Conservation (phyloP, 805 yeast genomes). For the Pichia manshurica region DNA sequence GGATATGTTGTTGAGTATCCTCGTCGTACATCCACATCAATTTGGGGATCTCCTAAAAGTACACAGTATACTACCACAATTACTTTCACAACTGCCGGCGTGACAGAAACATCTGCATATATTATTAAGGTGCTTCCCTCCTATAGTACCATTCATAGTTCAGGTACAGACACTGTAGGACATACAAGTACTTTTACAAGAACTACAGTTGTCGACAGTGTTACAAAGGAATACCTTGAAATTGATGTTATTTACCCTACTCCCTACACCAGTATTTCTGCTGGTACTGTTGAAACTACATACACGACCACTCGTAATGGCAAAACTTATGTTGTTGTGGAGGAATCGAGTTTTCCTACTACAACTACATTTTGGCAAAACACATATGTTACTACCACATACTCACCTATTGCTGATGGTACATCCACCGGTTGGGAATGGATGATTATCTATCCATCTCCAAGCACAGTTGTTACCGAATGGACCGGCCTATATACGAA, state of each 20-base stretch:
- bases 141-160: not conserved
- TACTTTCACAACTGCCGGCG: no score
- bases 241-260: not conserved
- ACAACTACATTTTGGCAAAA: not conserved
- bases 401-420: no score
- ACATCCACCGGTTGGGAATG: no score
- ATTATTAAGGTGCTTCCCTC: no score
- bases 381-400: not conserved
- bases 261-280: not conserved
- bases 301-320: not conserved
- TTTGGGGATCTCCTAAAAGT: not conserved
- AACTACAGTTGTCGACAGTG: constrained; percentile 1
- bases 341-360: not conserved
- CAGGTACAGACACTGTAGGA: not conserved
- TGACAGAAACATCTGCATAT: no score
- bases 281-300: constrained; percentile 2
- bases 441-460: no score
- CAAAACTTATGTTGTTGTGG: not conserved
- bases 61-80: no score
- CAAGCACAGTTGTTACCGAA: no score
- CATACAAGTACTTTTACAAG: not conserved
- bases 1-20: no score
- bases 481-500: no score
- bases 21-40: not conserved
- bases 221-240: not conserved